phyloP scores from a whole-genome alignment of 306 rosid species.

The Glycyrrhiza uralensis region DNA sequence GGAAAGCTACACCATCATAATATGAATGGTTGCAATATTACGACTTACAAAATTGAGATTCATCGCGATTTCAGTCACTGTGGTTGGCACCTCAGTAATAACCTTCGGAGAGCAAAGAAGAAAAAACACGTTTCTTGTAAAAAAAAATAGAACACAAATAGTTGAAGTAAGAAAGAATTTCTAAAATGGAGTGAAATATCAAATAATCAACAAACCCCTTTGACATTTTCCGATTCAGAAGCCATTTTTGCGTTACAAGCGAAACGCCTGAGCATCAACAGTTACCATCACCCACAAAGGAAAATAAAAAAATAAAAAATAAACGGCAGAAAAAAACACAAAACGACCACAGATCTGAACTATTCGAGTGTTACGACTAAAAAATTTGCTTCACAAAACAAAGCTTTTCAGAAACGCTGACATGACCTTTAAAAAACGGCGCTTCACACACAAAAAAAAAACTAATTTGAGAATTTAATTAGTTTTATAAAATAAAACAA shows the following conservation, averaged over 20 bases:
- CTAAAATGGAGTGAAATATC: background rate
- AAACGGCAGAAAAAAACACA: conserved; percentile 11
- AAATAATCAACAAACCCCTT: background rate
- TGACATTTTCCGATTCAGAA: conserved; percentile 5
- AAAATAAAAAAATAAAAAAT: background rate
- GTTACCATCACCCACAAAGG: background rate
- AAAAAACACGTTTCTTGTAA: background rate
- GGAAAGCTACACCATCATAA: background rate
- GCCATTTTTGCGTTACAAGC: background rate
- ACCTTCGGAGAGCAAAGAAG: background rate
- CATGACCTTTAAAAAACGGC: background rate
- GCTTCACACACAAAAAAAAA: background rate
- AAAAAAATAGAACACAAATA: background rate
- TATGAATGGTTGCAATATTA: background rate
- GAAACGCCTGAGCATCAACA: background rate
- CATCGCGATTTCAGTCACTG: background rate
- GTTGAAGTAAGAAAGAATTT: background rate
- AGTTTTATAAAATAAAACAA: background rate
- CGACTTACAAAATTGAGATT: conserved; percentile 17
- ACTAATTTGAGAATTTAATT: background rate
- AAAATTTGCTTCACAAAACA: background rate
- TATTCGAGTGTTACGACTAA: background rate
- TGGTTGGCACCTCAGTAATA: background rate
- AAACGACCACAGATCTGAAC: conserved; percentile 37
- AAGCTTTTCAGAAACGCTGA: conserved; percentile 15